Conservation (phyloP, 345 rosid species). For the Isatis tinctoria region DNA sequence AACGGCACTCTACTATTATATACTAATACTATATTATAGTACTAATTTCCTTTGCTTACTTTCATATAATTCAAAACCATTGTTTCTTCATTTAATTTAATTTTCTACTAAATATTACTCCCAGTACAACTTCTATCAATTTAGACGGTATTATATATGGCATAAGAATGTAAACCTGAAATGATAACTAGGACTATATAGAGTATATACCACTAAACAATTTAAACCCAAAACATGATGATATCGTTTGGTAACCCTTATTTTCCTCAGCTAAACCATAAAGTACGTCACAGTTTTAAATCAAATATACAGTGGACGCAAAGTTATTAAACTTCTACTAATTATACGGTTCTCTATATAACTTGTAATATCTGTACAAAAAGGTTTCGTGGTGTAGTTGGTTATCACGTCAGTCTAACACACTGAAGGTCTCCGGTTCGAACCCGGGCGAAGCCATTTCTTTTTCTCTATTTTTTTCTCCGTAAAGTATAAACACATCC, state of each 20-base stretch:
- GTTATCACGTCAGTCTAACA: constrained; percentile 99
- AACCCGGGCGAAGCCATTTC: constrained; percentile 51
- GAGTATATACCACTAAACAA: neutral
- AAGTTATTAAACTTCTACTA: no score
- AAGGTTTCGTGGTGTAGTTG: constrained; percentile 97
- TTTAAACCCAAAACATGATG: neutral
- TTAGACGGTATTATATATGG: neutral
- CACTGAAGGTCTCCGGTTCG: constrained; percentile 98
- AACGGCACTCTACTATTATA: neutral
- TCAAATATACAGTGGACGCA: neutral
- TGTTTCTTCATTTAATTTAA: neutral
- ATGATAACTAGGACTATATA: neutral
- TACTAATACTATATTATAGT: no score
- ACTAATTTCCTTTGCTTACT: neutral
- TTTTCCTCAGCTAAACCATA: neutral
- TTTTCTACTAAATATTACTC: neutral
- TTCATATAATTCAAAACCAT: neutral
- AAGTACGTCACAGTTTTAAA: neutral
- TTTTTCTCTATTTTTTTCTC: neutral
- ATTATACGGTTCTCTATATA: no score
- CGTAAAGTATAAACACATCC: neutral
- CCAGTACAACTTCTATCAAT: neutral
- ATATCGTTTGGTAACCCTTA: neutral
- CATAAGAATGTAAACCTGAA: neutral
- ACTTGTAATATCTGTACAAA: neutral